Conservation (phyloP, 202 grass and related monocot genomes). For the Setaria italica region DNA sequence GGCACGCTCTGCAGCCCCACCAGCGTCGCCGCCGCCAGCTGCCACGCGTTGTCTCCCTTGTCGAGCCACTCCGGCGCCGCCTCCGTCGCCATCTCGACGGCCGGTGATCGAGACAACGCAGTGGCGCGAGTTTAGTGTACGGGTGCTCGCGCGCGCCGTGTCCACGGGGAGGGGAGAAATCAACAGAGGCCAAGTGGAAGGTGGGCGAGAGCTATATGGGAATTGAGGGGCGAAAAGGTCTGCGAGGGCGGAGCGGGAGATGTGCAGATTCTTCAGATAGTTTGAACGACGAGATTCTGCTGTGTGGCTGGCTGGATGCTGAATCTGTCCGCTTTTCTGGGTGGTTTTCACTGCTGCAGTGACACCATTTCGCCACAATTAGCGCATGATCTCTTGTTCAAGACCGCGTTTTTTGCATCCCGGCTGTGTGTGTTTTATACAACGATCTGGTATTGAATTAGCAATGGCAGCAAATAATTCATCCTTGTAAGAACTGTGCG, state of each 20-base stretch:
- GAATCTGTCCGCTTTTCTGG: slow-evolving; percentile 38
- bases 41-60: slow-evolving; percentile 82
- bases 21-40: slow-evolving; percentile 72
- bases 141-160: background rate
- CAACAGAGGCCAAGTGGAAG: slow-evolving; percentile 20
- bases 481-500: background rate
- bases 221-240: slow-evolving; percentile 28
- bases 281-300: slow-evolving; percentile 33
- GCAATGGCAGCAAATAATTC: too few species aligned
- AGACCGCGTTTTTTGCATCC: background rate
- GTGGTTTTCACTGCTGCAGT: slow-evolving; percentile 17
- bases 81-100: slow-evolving; percentile 55
- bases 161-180: background rate
- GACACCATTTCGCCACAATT: background rate
- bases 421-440: background rate
- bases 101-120: background rate
- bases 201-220: slow-evolving; percentile 1
- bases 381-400: slow-evolving; percentile 11
- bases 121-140: background rate
- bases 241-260: slow-evolving; percentile 13
- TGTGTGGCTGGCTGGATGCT: slow-evolving; percentile 41
- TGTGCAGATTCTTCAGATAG: slow-evolving; percentile 36
- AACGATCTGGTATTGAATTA: background rate
- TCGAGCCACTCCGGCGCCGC: slow-evolving; percentile 68
- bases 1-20: slow-evolving; percentile 79